Evolutionary conservation across 768 basidiomycete genomes (phyloP).

Genomic region (Hypholoma sublateritium): DNA sequence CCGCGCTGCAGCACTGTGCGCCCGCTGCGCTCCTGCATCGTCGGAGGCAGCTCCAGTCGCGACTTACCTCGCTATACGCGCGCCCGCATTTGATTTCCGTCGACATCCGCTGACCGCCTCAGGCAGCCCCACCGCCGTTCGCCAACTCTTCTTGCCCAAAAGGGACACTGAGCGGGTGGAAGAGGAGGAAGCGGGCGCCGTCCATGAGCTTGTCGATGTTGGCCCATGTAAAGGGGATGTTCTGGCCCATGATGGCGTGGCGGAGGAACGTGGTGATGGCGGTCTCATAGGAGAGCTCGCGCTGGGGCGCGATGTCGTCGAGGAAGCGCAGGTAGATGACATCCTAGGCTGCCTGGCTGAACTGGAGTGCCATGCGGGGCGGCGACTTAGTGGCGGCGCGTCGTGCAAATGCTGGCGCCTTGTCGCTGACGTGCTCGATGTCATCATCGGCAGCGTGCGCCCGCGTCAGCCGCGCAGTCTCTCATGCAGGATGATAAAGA

Average conservation of each 20-base stretch:
- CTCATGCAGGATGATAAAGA: slow-evolving; percentile 67
- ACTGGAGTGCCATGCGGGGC: slow-evolving; percentile 8
- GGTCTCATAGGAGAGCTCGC: slow-evolving; percentile 52
- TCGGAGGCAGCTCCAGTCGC: no score
- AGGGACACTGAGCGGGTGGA: slow-evolving; percentile 52
- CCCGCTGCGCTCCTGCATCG: no score
- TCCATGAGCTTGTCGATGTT: slow-evolving; percentile 74
- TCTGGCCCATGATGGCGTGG: slow-evolving; percentile 55
- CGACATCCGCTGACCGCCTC: no score
- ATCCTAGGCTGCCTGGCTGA: slow-evolving; percentile 51
- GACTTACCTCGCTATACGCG: no score
- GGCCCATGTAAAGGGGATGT: slow-evolving; percentile 65
- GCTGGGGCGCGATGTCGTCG: slow-evolving; percentile 58
- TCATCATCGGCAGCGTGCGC: slow-evolving; percentile 21
- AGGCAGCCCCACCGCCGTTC: no score
- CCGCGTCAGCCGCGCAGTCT: slow-evolving; percentile 19
- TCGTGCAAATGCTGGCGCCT: neutral
- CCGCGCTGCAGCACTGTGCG: no score
- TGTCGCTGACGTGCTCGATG: slow-evolving; percentile 21
- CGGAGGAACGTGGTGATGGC: slow-evolving; percentile 63
- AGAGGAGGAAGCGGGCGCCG: slow-evolving; percentile 53
- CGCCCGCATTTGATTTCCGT: no score
- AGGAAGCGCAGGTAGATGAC: slow-evolving; percentile 71
- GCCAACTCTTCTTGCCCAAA: no score
- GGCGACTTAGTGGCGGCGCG: neutral